These are phyloP conservation scores for Carex cristatella DNA, from an alignment of 176 grass and related monocot genomes.

Conservation along the genomic window DNA sequence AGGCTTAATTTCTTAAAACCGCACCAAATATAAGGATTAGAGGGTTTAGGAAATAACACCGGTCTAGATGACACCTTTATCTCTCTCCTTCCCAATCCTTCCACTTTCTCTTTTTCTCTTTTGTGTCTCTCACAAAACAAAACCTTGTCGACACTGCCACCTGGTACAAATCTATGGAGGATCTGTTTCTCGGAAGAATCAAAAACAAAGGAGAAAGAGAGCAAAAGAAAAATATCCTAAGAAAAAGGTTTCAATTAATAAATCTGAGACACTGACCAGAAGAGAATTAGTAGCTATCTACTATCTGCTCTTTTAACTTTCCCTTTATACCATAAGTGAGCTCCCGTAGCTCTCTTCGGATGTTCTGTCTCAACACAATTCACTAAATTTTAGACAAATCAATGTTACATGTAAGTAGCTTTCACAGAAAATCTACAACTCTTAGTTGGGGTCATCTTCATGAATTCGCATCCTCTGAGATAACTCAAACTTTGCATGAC, in stretches of 20 bases:
- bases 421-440: not conserved
- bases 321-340: not conserved
- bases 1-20: not conserved
- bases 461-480: not conserved
- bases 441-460: not conserved
- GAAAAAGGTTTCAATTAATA: not conserved
- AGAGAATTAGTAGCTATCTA: constrained; percentile 16
- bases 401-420: not conserved
- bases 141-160: not conserved
- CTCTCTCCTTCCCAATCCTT: not conserved
- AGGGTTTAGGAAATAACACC: constrained; percentile 12
- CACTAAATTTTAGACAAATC: not conserved
- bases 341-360: not conserved
- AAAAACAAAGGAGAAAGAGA: not conserved
- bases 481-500: too few relatives aligned
- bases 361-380: constrained; percentile 1
- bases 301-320: not conserved
- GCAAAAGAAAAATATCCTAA: not conserved
- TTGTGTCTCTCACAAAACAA: not conserved
- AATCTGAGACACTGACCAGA: not conserved
- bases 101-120: not conserved
- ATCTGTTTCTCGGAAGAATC: constrained; percentile 2
- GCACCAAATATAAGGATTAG: not conserved
- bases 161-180: not conserved
- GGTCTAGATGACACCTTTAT: not conserved